Conservation (phyloP, 345 rosid species). For the Citropsis articulata region DNA sequence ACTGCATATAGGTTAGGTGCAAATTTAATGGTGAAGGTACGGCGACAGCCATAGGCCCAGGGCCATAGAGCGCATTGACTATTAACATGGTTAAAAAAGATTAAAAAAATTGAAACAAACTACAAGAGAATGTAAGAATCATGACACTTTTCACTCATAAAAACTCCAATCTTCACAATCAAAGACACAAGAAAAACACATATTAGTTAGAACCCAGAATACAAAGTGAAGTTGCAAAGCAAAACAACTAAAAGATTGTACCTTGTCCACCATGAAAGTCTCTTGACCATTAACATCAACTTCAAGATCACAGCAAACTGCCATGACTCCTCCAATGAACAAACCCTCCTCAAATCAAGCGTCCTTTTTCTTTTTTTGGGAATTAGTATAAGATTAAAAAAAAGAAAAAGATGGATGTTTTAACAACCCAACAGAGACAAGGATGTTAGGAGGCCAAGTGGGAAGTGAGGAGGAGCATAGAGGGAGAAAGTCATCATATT, state of each 20-base stretch:
- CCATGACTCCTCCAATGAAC: conserved; percentile 46
- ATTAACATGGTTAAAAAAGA: neutral
- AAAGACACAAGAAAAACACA: neutral
- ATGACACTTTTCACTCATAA: conserved; percentile 11
- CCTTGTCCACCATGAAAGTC: conserved; percentile 81
- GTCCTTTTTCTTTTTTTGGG: neutral
- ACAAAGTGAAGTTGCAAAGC: conserved; percentile 1
- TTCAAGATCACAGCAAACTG: conserved; percentile 77
- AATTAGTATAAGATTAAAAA: neutral
- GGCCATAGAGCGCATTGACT: too few species aligned
- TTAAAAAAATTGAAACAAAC: neutral
- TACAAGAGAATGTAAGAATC: conserved; percentile 1
- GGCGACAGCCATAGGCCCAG: neutral
- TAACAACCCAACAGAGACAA: conserved; percentile 26
- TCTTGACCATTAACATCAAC: conserved; percentile 93
- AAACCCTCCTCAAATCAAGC: conserved; percentile 34
- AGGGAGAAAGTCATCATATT: conserved; percentile 29
- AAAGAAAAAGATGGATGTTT: neutral
- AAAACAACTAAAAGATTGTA: conserved; percentile 16
- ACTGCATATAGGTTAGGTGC: conserved; percentile 24
- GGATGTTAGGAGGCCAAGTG: conserved; percentile 25
- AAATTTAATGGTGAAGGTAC: conserved; percentile 30
- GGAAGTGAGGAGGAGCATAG: conserved; percentile 23
- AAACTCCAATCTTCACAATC: conserved; percentile 5
- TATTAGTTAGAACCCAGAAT: neutral